These are phyloP conservation scores for Inonotus hispidus DNA, from an alignment of 1,284 basidiomycete species.

Conservation along the genomic window DNA sequence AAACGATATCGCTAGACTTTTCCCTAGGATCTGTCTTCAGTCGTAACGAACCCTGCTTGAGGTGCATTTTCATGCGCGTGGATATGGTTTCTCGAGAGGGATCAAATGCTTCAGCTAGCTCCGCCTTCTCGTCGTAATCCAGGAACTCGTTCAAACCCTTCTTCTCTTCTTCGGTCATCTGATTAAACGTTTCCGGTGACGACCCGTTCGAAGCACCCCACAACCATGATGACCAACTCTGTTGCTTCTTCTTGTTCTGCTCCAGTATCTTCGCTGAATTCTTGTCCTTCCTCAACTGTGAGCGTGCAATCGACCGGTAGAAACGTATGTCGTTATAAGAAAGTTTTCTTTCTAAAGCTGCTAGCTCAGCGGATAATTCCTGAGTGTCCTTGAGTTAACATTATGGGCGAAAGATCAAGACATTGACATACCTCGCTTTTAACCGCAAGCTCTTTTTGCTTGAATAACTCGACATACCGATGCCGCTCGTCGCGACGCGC, in stretches of 20 bases:
- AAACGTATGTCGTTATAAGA: constrained; percentile 96
- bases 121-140: constrained; percentile 88
- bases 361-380: constrained; percentile 48
- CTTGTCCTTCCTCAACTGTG: constrained; percentile 82
- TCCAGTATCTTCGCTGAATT: constrained; percentile 65
- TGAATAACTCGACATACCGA: constrained; percentile 84
- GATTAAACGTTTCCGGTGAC: constrained; percentile 39
- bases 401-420: neutral
- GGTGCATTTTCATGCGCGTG: constrained; percentile 68
- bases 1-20: constrained; percentile 68
- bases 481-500: constrained; percentile 86
- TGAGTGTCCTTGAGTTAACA: neutral
- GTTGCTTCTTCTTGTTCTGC: constrained; percentile 54
- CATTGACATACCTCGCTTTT: neutral
- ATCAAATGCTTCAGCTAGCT: constrained; percentile 63
- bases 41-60: constrained; percentile 85
- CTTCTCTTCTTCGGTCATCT: constrained; percentile 89
- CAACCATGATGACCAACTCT: constrained; percentile 63
- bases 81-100: constrained; percentile 82
- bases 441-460: constrained; percentile 49
- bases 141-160: constrained; percentile 92
- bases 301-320: constrained; percentile 94
- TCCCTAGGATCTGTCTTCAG: constrained; percentile 71
- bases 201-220: constrained; percentile 58
- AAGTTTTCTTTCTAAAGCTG: constrained; percentile 74